phyloP scores from a whole-genome alignment of 371 early-diverging fungal species.

The Apophysomyces trapeziformis region DNA sequence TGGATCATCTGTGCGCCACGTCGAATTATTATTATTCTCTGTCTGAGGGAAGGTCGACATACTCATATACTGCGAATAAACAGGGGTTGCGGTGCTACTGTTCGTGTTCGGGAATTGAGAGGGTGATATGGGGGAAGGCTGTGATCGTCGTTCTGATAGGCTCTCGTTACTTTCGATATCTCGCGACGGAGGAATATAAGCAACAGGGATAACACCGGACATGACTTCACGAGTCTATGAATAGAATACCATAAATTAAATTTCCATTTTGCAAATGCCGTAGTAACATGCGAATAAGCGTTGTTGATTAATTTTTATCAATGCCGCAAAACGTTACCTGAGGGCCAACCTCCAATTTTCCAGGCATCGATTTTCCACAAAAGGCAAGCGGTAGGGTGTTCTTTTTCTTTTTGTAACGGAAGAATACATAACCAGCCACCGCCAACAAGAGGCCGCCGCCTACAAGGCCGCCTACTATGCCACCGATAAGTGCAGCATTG shows the following conservation, averaged over 20 bases:
- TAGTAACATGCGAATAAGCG: too few species aligned
- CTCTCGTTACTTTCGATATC: constrained; percentile 1
- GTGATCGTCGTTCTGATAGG: neutral
- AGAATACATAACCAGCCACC: neutral
- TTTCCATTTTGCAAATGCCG: too few species aligned
- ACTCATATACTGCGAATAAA: constrained; percentile 2
- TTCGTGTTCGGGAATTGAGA: neutral
- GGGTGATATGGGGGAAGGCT: too few species aligned
- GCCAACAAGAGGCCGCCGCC: constrained; percentile 12
- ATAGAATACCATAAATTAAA: too few species aligned
- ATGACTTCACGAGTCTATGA: constrained; percentile 20
- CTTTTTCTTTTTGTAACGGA: constrained; percentile 9
- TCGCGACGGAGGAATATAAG: constrained; percentile 48
- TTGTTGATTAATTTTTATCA: neutral
- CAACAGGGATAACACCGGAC: constrained; percentile 55
- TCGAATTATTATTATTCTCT: neutral
- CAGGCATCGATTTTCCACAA: constrained; percentile 7
- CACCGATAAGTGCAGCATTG: constrained; percentile 13
- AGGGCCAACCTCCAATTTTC: neutral
- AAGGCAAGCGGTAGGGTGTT: constrained; percentile 6
- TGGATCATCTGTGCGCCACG: constrained; percentile 1
- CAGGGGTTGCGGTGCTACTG: neutral
- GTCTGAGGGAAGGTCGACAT: constrained; percentile 3
- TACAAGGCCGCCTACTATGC: constrained; percentile 18
- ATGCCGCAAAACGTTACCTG: neutral